phyloP scores from a whole-genome alignment of 2,329 filamentous ascomycete species.

The Parastagonospora nodorum region DNA sequence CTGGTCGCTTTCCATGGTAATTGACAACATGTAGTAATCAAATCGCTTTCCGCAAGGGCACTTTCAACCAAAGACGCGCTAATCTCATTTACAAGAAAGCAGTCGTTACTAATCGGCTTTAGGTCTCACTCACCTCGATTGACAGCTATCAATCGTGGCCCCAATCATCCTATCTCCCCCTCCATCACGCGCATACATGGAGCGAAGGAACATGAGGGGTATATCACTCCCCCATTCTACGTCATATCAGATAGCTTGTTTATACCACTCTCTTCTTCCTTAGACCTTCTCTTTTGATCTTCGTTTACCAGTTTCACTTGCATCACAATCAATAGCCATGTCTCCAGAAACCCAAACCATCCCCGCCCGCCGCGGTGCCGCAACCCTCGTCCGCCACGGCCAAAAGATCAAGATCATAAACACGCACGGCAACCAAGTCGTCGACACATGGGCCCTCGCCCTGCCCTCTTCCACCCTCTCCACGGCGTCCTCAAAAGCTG shows the following conservation, averaged over 20 bases:
- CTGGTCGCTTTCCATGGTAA: too few relatives aligned
- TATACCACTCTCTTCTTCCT: neutral
- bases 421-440: slow-evolving; percentile 55
- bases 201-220: slow-evolving; percentile 10
- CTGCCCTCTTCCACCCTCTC: slow-evolving; percentile 29
- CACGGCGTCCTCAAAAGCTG: slow-evolving; percentile 25
- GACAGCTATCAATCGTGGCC: neutral
- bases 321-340: slow-evolving; percentile 10
- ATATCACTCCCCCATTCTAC: slow-evolving; percentile 1
- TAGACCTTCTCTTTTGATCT: neutral
- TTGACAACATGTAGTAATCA: too few relatives aligned
- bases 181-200: slow-evolving; percentile 11
- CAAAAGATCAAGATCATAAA: slow-evolving; percentile 55
- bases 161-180: slow-evolving; percentile 18
- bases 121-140: slow-evolving; percentile 8
- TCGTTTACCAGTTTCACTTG: neutral
- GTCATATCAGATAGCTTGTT: too few relatives aligned
- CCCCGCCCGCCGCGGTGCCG: slow-evolving; percentile 52
- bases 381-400: slow-evolving; percentile 42
- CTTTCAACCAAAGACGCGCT: too few relatives aligned
- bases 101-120: slow-evolving; percentile 5
- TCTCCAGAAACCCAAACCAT: slow-evolving; percentile 36
- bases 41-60: too few relatives aligned
- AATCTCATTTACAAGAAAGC: neutral
- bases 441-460: slow-evolving; percentile 57